Evolutionary conservation across 2,329 filamentous ascomycete genomes (phyloP), one percentile per base, ranked within the genome.

Genomic region (Sphaerostilbella broomeana): DNA sequence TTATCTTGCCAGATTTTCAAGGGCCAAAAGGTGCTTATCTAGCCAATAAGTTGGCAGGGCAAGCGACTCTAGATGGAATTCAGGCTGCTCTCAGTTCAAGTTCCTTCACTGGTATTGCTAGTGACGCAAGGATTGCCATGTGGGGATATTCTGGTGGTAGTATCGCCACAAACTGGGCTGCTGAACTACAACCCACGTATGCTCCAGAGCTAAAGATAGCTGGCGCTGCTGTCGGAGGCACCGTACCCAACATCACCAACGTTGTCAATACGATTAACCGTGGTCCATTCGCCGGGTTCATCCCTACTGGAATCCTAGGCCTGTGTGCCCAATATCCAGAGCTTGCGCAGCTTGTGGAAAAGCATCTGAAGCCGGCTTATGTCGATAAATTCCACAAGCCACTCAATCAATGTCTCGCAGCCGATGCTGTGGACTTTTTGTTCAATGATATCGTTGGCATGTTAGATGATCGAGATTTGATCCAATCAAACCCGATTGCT

Each of bases 1-100:
- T 75, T n/a, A 65, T 61, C 12, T 50, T 68, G 58, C 68, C 71
- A 0, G 72, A 75, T 45, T 66, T 61, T 36, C 60, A 69, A 36
- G 67, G 68, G 0, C 64, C 64, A 3, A 49, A 55, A 8, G 67
- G 63, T 1, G 58, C 64, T 1, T 73, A 65, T 45, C 51, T 60
- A 1, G 62, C 63, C 3, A 64, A 63, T 24, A 52, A 56, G 6
- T 52, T 62, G n/a, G 61, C 60, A 2, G 68, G 64, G 0, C 56
- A 71, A 22, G 60, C 63, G 1, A 62, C 62, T 12, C 55, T 71
- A 8, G 64, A 73, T 42, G 61, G 61, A 6, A 54, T 70, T 7
- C 62, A 68, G 10, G 67, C 67, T 1, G 61, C 61, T 0, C 40
- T 65, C 6, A 45, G 49, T 7, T 57, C 47, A 7, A 33, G 47